Evolutionary conservation across 345 rosid genomes (phyloP), one percentile per base, ranked within the genome.

Genomic region (Mercurialis annua): DNA sequence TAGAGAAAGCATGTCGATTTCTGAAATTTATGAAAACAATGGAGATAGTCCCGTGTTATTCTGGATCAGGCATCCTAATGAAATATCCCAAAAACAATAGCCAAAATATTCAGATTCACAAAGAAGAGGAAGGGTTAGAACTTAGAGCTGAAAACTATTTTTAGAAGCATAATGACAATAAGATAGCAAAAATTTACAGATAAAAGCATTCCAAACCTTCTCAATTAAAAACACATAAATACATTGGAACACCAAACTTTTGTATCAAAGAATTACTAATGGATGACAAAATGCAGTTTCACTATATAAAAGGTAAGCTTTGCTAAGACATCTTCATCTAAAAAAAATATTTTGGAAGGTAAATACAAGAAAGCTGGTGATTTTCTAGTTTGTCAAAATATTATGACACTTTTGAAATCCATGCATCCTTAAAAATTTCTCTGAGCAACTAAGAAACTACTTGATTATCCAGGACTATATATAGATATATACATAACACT

Each of bases 101-200:
- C 62, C n/a, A 16, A 33, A 16, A 15, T 3, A 1, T 31, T 26
- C 15, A 20, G 6, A 4, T 46, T 24, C 27, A 59, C 26, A 29
- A 59, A 5, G 29, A 20, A 59, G 3, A 34, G 42, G n/a, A n/a
- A n/a, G n/a, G n/a, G n/a, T n/a, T n/a, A n/a, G n/a, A n/a, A n/a
- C n/a, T 16, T 57, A 30, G 34, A 33, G 33, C 10, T 30, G 18
- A 36, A 44, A 62, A 62, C 18, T 42, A 62, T 42, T 40, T 26
- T 52, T 44, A 7, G n/a, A 43, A 10, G 20, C 49, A 62, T 16
- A 62, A 26, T 26, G 4, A 36, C 15, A 17, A 40, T 20, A 60
- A 40, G 64, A 42, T 21, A 59, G 48, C 64, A 59, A 38, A n/a
- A 59, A 36, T 59, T 24, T 17, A 29, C n/a, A 53, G 34, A 53